Conservation (phyloP, 2,329 filamentous ascomycete species). For the Graphilbum fragrans region DNA sequence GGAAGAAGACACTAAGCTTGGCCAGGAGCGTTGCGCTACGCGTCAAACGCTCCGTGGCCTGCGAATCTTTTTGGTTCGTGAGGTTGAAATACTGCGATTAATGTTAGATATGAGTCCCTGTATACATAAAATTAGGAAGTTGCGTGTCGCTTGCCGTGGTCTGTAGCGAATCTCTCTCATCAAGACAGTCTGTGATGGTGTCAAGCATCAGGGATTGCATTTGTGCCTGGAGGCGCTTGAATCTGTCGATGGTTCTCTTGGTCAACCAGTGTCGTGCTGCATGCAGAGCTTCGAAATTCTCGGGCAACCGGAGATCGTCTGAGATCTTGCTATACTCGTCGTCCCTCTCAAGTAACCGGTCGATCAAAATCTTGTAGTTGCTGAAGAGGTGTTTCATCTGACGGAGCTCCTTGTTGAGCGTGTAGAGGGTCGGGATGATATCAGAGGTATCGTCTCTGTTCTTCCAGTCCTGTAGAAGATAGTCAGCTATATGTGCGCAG, state of each 20-base stretch:
- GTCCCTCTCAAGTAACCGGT: conserved; percentile 39
- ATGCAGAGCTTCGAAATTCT: background rate
- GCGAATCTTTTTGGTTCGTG: conserved; percentile 63
- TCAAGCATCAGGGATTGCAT: conserved; percentile 48
- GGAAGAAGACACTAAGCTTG: conserved; percentile 64
- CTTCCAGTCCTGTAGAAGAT: conserved; percentile 6
- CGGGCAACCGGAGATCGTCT: background rate
- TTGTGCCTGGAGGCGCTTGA: conserved; percentile 45
- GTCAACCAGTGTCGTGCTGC: conserved; percentile 19
- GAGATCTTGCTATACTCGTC: conserved; percentile 9
- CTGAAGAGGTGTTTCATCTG: conserved; percentile 48
- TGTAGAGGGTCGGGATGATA: conserved; percentile 45
- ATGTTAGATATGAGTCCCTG: no score
- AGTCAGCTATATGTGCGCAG: background rate
- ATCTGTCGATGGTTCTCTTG: conserved; percentile 39
- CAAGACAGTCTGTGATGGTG: conserved; percentile 50
- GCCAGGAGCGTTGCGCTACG: conserved; percentile 60
- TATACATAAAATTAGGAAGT: background rate
- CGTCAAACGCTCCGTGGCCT: conserved; percentile 58
- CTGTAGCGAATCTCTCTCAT: conserved; percentile 59
- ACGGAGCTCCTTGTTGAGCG: conserved; percentile 47
- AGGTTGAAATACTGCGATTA: conserved; percentile 58
- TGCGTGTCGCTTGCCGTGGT: conserved; percentile 39
- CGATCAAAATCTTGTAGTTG: conserved; percentile 47
- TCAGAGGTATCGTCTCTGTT: conserved; percentile 28